phyloP scores from a whole-genome alignment of 2,329 filamentous ascomycete species.

The Acarospora socialis region DNA sequence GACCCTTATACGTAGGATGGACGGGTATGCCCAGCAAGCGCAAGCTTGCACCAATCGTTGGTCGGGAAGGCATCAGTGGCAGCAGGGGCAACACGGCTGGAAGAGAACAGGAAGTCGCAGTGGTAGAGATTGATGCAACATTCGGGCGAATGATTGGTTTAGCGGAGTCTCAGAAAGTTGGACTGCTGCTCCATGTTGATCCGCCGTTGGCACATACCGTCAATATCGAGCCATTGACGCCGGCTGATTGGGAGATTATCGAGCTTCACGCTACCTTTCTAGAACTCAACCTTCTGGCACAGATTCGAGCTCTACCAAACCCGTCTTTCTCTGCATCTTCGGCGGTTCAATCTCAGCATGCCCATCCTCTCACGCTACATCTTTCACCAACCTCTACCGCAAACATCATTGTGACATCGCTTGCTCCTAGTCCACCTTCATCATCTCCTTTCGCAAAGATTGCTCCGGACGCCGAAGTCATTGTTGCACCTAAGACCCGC shows the following conservation, averaged over 20 bases:
- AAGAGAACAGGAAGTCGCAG: slow-evolving; percentile 60
- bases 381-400: slow-evolving; percentile 91
- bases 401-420: slow-evolving; percentile 70
- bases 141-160: slow-evolving; percentile 66
- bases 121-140: slow-evolving; percentile 77
- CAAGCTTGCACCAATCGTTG: slow-evolving; percentile 56
- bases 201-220: slow-evolving; percentile 85
- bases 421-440: slow-evolving; percentile 58
- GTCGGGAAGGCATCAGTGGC: slow-evolving; percentile 55
- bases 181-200: slow-evolving; percentile 64
- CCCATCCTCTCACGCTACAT: slow-evolving; percentile 79
- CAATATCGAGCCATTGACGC: slow-evolving; percentile 88
- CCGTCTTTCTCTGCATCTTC: slow-evolving; percentile 47
- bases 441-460: slow-evolving; percentile 78
- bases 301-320: slow-evolving; percentile 87
- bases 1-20: slow-evolving; percentile 83
- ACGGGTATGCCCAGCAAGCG: slow-evolving; percentile 95
- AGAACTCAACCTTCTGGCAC: slow-evolving; percentile 81
- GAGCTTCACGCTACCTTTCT: slow-evolving; percentile 92
- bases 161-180: slow-evolving; percentile 63
- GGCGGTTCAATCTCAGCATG: slow-evolving; percentile 33
- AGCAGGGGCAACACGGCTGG: slow-evolving; percentile 39
- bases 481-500: slow-evolving; percentile 86
- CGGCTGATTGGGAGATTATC: slow-evolving; percentile 98
- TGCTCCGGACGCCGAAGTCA: slow-evolving; percentile 85